These are phyloP conservation scores for Agarophyton chilense DNA, from an alignment of 23 red algal genomes.

Conservation along the genomic window DNA sequence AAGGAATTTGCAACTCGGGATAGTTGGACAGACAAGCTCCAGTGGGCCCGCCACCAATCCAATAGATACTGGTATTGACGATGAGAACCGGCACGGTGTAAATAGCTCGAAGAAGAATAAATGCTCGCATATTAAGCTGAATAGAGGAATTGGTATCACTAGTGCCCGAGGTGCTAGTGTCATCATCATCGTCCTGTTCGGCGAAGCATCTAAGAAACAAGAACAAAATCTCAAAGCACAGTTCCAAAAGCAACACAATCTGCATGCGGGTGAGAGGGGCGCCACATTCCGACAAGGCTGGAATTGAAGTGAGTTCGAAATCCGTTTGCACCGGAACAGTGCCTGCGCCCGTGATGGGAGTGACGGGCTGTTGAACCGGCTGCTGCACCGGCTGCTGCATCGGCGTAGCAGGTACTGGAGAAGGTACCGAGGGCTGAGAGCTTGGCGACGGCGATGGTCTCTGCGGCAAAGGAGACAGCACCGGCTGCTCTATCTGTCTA, in stretches of 20 bases:
- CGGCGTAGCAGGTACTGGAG: neutral
- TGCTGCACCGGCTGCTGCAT: neutral
- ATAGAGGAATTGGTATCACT: neutral
- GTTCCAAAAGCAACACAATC: slow-evolving; percentile 52
- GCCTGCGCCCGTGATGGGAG: neutral
- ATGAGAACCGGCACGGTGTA: slow-evolving; percentile 52
- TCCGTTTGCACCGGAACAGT: neutral
- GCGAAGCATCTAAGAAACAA: slow-evolving; percentile 31
- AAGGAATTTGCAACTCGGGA: slow-evolving; percentile 14
- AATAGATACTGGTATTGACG: slow-evolving; percentile 42
- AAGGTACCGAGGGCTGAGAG: neutral
- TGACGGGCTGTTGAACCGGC: too few species aligned
- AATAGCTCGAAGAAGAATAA: slow-evolving; percentile 20
- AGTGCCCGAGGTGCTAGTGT: neutral
- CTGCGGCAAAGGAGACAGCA: slow-evolving; percentile 15
- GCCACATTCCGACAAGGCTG: slow-evolving; percentile 18
- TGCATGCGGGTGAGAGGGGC: slow-evolving; percentile 39
- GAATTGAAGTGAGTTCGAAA: neutral
- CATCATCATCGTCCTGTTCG: slow-evolving; percentile 12
- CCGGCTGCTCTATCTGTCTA: slow-evolving; percentile 10
- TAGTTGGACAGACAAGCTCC: slow-evolving; percentile 36
- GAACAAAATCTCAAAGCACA: slow-evolving; percentile 49
- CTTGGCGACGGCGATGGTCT: neutral
- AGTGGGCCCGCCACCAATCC: slow-evolving; percentile 44
- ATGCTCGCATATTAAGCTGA: slow-evolving; percentile 32